phyloP scores from a whole-genome alignment of 768 basidiomycete genomes.

The Xerocomellus chrysenteron region DNA sequence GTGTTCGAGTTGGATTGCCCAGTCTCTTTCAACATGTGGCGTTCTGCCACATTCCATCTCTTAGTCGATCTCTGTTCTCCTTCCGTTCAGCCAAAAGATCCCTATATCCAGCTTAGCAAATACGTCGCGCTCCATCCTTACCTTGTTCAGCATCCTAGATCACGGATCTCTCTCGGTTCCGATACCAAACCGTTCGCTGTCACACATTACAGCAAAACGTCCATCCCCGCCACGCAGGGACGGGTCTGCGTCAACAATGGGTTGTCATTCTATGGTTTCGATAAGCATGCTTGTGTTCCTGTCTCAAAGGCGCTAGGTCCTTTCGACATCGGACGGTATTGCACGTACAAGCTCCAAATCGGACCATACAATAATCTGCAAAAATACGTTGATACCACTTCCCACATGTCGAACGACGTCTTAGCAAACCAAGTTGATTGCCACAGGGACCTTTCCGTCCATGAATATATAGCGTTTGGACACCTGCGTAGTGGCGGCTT shows the following conservation, averaged over 20 bases:
- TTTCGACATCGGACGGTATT: slow-evolving; percentile 19
- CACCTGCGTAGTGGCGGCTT: slow-evolving; percentile 41
- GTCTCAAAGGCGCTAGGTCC: slow-evolving; percentile 11
- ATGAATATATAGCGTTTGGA: slow-evolving; percentile 46
- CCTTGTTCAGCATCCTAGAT: slow-evolving; percentile 10
- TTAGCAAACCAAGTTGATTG: slow-evolving; percentile 44
- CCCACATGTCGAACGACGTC: slow-evolving; percentile 43
- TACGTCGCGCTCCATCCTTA: slow-evolving; percentile 15
- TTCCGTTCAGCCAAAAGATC: neutral
- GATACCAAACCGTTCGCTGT: slow-evolving; percentile 17
- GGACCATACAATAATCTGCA: slow-evolving; percentile 37
- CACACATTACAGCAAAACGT: slow-evolving; percentile 11
- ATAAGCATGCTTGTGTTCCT: slow-evolving; percentile 18
- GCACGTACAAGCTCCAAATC: slow-evolving; percentile 33
- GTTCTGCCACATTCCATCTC: slow-evolving; percentile 39
- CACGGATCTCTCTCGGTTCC: slow-evolving; percentile 23
- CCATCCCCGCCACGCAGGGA: slow-evolving; percentile 12
- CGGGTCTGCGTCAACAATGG: slow-evolving; percentile 36
- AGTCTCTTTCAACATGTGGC: slow-evolving; percentile 41
- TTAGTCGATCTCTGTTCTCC: slow-evolving; percentile 36
- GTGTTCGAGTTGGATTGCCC: slow-evolving; percentile 47
- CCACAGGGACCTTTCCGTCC: slow-evolving; percentile 38
- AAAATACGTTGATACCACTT: slow-evolving; percentile 35
- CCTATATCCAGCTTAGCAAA: slow-evolving; percentile 12
- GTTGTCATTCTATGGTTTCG: slow-evolving; percentile 31